Percentiles rank a stretch among this genome's conserved stretches.
Conservation (phyloP, 2,329 filamentous ascomycete species). For the Monosporascus cannonballus region DNA sequence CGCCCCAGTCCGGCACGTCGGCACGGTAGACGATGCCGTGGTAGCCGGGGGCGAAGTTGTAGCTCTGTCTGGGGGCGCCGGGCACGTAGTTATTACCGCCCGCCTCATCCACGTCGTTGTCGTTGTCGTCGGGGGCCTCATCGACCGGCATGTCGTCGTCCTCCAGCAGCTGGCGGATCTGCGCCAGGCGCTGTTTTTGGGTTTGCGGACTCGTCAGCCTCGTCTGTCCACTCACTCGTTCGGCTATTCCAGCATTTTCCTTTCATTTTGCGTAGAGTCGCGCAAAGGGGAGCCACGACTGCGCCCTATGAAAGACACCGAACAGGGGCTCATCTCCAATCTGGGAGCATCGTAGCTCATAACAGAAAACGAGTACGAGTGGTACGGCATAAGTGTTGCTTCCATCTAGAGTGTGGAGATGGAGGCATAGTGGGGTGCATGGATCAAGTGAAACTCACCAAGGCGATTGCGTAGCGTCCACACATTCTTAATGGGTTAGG, state of each 20-base stretch:
- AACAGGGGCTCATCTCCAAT: too few relatives aligned
- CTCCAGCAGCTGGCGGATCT: conserved; percentile 67
- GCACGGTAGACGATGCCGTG: conserved; percentile 82
- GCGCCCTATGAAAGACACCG: too few relatives aligned
- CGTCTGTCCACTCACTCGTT: background rate
- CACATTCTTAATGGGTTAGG: conserved; percentile 44
- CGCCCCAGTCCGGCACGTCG: conserved; percentile 57
- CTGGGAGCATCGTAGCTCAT: too few relatives aligned
- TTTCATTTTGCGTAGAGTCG: too few relatives aligned
- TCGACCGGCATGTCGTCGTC: conserved; percentile 68
- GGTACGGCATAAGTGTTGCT: too few relatives aligned
- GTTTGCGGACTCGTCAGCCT: conserved; percentile 4
- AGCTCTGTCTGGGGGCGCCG: conserved; percentile 59
- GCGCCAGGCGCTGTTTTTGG: conserved; percentile 59
- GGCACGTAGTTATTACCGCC: conserved; percentile 34
- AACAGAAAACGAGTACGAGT: too few relatives aligned
- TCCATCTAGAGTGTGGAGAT: too few relatives aligned
- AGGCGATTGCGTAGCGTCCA: conserved; percentile 58
- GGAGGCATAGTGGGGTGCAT: background rate
- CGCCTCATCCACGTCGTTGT: background rate
- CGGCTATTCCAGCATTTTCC: too few relatives aligned
- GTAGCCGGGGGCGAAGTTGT: conserved; percentile 89
- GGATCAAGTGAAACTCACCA: conserved; percentile 38
- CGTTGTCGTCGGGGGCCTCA: conserved; percentile 50
- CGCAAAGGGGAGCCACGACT: too few relatives aligned